These are phyloP conservation scores for Neltuma alba DNA, from an alignment of 306 rosid genomes.

Conservation along the genomic window DNA sequence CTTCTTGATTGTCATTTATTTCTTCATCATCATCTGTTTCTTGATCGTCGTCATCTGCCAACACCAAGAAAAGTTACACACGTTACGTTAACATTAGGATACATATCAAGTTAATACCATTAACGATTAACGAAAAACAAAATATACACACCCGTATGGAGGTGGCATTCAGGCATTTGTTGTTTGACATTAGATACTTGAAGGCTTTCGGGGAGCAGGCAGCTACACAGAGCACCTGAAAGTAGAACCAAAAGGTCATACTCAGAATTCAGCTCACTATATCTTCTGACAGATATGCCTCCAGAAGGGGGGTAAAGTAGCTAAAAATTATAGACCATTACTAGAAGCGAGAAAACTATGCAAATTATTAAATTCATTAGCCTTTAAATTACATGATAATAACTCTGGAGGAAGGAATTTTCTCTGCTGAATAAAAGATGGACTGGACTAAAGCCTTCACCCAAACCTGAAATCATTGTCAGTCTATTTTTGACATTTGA, in stretches of 20 bases:
- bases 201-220: slow-evolving; percentile 95
- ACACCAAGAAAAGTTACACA: slow-evolving; percentile 30
- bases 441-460: slow-evolving; percentile 13
- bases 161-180: slow-evolving; percentile 77
- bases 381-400: slow-evolving; percentile 2
- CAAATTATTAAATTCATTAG: neutral
- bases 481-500: neutral
- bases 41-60: slow-evolving; percentile 65
- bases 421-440: slow-evolving; percentile 16
- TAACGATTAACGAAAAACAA: neutral
- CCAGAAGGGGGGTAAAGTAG: slow-evolving; percentile 9
- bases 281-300: slow-evolving; percentile 5
- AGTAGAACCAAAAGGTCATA: slow-evolving; percentile 38
- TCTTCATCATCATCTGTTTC: slow-evolving; percentile 48
- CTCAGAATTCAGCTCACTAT: slow-evolving; percentile 21
- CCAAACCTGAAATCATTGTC: slow-evolving; percentile 13
- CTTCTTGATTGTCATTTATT: slow-evolving; percentile 66
- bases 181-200: slow-evolving; percentile 81
- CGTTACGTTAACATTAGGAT: slow-evolving; percentile 24
- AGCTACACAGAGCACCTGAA: slow-evolving; percentile 89
- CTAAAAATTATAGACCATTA: slow-evolving; percentile 7
- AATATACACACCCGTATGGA: slow-evolving; percentile 63
- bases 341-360: slow-evolving; percentile 5
- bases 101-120: slow-evolving; percentile 2
- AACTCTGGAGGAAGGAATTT: slow-evolving; percentile 1